Evolutionary conservation across 2,329 filamentous ascomycete species (phyloP).

Genomic region (Colletotrichum kahawae): DNA sequence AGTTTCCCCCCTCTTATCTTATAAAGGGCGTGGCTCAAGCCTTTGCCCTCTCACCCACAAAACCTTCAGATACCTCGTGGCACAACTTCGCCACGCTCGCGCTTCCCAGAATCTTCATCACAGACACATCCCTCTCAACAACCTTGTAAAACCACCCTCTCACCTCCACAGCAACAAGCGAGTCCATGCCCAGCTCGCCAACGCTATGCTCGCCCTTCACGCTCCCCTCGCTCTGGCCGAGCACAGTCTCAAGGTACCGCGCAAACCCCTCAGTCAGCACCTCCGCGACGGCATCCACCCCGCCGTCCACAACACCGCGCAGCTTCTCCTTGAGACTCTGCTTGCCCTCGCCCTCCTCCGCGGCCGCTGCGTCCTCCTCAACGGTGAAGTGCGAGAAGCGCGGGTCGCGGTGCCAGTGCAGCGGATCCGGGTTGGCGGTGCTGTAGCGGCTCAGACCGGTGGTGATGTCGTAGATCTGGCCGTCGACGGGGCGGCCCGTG

Average conservation of each 20-base stretch:
- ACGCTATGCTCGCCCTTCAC: slow-evolving; percentile 37
- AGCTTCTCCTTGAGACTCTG: slow-evolving; percentile 34
- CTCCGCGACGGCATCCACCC: slow-evolving; percentile 24
- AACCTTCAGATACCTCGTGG: slow-evolving; percentile 7
- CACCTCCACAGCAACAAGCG: slow-evolving; percentile 37
- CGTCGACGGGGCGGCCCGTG: slow-evolving; percentile 26
- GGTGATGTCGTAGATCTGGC: slow-evolving; percentile 26
- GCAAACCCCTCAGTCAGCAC: slow-evolving; percentile 33
- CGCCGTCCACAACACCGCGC: slow-evolving; percentile 14
- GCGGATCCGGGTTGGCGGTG: slow-evolving; percentile 29
- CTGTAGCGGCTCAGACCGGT: slow-evolving; percentile 39
- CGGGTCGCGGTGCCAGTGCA: slow-evolving; percentile 49
- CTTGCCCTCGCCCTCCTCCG: neutral
- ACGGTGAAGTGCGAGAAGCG: slow-evolving; percentile 45
- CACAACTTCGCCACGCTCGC: slow-evolving; percentile 24
- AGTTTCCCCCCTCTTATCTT: neutral
- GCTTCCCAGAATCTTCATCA: slow-evolving; percentile 49
- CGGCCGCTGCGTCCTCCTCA: slow-evolving; percentile 12
- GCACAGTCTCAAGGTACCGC: slow-evolving; percentile 23
- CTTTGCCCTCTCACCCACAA: neutral
- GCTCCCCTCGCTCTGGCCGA: slow-evolving; percentile 25
- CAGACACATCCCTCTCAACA: slow-evolving; percentile 46
- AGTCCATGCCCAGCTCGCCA: slow-evolving; percentile 34
- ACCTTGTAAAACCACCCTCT: slow-evolving; percentile 54
- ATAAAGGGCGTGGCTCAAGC: neutral